A percentile compares a stretch with the other conserved stretches of the same genome.
Evolutionary conservation across 176 grass and related monocot species (phyloP).

Genomic region (Bolboschoenus planiculmis): DNA sequence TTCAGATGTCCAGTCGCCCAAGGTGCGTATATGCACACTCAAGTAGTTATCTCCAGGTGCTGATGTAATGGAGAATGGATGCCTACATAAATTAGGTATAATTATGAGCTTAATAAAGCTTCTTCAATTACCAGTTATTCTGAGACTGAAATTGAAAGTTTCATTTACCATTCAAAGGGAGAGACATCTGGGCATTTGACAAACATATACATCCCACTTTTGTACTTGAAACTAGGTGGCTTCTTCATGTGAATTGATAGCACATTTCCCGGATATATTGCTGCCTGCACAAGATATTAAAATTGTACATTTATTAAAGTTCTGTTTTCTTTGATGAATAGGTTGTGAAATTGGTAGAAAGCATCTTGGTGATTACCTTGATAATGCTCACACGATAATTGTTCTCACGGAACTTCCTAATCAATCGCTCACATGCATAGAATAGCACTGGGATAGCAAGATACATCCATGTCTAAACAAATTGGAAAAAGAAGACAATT

Average conservation of each 20-base stretch:
- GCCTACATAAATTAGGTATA: constrained; percentile 42
- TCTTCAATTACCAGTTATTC: background rate
- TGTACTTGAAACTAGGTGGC: constrained; percentile 88
- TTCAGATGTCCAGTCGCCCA: constrained; percentile 92
- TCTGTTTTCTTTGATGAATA: background rate
- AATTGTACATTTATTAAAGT: background rate
- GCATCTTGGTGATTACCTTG: constrained; percentile 44
- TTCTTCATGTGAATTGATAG: constrained; percentile 95
- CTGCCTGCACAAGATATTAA: constrained; percentile 41
- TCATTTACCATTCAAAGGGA: constrained; percentile 79
- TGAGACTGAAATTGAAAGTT: constrained; percentile 7
- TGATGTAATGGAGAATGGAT: constrained; percentile 97
- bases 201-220: constrained; percentile 99
- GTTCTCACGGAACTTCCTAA: constrained; percentile 88
- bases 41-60: constrained; percentile 74
- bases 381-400: constrained; percentile 59
- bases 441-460: constrained; percentile 77
- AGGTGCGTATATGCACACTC: constrained; percentile 92
- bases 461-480: constrained; percentile 95
- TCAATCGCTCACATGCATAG: constrained; percentile 88
- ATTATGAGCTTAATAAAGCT: constrained; percentile 16
- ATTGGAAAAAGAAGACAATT: constrained; percentile 15
- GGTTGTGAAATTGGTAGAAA: constrained; percentile 5
- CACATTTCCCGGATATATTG: constrained; percentile 96
- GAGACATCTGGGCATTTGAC: constrained; percentile 94